A percentile compares a stretch with the other conserved stretches of the same genome.
Conservation (phyloP, 2,329 filamentous ascomycete species). For the Claviceps africana region DNA sequence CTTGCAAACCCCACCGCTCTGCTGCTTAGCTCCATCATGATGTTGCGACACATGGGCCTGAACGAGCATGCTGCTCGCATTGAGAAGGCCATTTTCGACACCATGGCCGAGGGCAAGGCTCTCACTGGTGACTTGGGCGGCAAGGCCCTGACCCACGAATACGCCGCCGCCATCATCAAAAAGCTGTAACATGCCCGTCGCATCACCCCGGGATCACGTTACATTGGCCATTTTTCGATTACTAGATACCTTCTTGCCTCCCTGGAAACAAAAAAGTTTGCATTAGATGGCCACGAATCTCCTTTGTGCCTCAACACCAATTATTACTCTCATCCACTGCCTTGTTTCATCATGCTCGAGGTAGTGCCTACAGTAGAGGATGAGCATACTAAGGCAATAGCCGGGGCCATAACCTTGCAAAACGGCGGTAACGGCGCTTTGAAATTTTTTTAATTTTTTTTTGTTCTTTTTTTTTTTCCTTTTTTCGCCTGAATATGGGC, state of each 20-base stretch:
- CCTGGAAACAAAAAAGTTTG: neutral
- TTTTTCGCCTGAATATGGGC: neutral
- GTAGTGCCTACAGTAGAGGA: conserved; percentile 17
- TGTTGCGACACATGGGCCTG: conserved; percentile 96
- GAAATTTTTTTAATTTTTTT: no score
- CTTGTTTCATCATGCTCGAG: conserved; percentile 8
- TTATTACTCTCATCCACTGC: neutral
- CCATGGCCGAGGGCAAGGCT: conserved; percentile 86
- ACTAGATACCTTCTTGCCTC: conserved; percentile 1
- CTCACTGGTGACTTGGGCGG: conserved; percentile 94
- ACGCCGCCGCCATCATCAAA: conserved; percentile 77
- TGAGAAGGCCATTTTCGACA: conserved; percentile 89
- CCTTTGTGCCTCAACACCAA: neutral
- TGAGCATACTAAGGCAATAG: conserved; percentile 16
- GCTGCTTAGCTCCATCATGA: conserved; percentile 94
- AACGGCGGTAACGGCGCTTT: conserved; percentile 17
- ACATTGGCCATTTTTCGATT: neutral
- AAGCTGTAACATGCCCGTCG: conserved; percentile 36
- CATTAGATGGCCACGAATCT: neutral
- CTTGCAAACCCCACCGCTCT: conserved; percentile 96
- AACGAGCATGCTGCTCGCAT: conserved; percentile 73
- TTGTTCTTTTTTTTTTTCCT: no score
- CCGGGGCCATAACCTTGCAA: conserved; percentile 9
- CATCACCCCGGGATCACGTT: neutral
- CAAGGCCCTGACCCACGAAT: conserved; percentile 91